Conservation (phyloP, 2,329 filamentous ascomycete genomes). For the Hypoxylon sp. region DNA sequence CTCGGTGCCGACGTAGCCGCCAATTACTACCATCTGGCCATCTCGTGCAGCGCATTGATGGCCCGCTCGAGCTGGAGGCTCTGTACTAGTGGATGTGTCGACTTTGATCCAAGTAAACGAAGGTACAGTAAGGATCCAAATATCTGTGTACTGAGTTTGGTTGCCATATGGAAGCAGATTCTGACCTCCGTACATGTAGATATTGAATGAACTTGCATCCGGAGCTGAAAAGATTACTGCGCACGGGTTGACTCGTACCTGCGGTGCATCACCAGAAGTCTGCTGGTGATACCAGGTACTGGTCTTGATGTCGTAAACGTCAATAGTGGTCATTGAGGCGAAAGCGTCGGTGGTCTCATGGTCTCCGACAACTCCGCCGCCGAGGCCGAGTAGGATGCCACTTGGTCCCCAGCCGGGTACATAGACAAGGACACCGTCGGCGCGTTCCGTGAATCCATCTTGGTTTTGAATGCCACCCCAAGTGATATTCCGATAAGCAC, state of each 20-base stretch:
- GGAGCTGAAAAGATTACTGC: slow-evolving; percentile 76
- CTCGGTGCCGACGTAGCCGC: slow-evolving; percentile 74
- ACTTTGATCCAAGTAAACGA: slow-evolving; percentile 80
- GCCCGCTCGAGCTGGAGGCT: slow-evolving; percentile 72
- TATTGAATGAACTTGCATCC: slow-evolving; percentile 79
- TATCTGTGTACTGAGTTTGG: slow-evolving; percentile 74
- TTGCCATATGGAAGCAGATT: slow-evolving; percentile 73
- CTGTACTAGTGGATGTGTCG: slow-evolving; percentile 60
- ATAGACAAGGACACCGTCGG: slow-evolving; percentile 79
- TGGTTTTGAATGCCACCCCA: slow-evolving; percentile 75
- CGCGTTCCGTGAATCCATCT: slow-evolving; percentile 77
- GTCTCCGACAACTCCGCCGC: slow-evolving; percentile 69
- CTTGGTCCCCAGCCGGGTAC: slow-evolving; percentile 79
- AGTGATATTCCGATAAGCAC: slow-evolving; percentile 80
- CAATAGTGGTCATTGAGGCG: slow-evolving; percentile 66
- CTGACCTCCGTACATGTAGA: slow-evolving; percentile 84
- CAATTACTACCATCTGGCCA: slow-evolving; percentile 76
- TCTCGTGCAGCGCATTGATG: slow-evolving; percentile 78
- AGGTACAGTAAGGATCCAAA: slow-evolving; percentile 80
- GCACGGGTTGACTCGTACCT: slow-evolving; percentile 78
- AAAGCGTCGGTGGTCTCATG: slow-evolving; percentile 68
- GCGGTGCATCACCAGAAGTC: slow-evolving; percentile 72
- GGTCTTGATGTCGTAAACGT: slow-evolving; percentile 81
- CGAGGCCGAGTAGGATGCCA: slow-evolving; percentile 78
- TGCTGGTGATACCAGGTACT: slow-evolving; percentile 81